Conservation (phyloP, 306 rosid species). For the Acacia crassicarpa region DNA sequence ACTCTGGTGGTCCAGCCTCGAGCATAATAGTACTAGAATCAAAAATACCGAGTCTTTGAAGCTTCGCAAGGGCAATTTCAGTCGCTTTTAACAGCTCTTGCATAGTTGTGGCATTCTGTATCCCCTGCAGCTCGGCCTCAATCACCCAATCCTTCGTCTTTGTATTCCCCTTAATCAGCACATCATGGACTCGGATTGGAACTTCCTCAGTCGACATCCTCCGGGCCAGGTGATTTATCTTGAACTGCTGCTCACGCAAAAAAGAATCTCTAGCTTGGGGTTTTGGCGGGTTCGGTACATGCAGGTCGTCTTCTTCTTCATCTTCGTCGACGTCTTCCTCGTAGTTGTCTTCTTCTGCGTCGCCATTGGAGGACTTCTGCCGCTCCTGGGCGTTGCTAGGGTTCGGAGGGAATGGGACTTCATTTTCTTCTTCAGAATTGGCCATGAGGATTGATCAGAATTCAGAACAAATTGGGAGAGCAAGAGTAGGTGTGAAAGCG, state of each 20-base stretch:
- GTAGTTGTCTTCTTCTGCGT: slow-evolving; percentile 37
- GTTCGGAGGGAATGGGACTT: slow-evolving; percentile 35
- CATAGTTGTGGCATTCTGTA: slow-evolving; percentile 63
- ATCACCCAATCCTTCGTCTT: slow-evolving; percentile 82
- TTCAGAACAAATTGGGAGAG: slow-evolving; percentile 1
- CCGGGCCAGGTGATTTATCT: slow-evolving; percentile 52
- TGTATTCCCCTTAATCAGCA: slow-evolving; percentile 76
- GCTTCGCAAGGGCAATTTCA: slow-evolving; percentile 61
- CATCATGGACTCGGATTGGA: slow-evolving; percentile 82
- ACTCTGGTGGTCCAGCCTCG: slow-evolving; percentile 85
- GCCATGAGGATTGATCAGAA: slow-evolving; percentile 44
- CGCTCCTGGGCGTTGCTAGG: slow-evolving; percentile 41
- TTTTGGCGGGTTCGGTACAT: slow-evolving; percentile 32
- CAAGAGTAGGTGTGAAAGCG: not conserved
- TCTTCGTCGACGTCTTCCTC: slow-evolving; percentile 35
- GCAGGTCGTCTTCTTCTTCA: slow-evolving; percentile 34
- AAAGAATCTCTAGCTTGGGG: slow-evolving; percentile 39
- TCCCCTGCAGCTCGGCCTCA: slow-evolving; percentile 70
- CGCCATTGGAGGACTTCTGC: slow-evolving; percentile 39
- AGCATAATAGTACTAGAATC: slow-evolving; percentile 68
- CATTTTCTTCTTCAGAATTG: slow-evolving; percentile 36
- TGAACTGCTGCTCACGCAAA: slow-evolving; percentile 52
- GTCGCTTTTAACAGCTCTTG: slow-evolving; percentile 78
- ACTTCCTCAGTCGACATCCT: slow-evolving; percentile 67
- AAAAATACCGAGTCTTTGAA: slow-evolving; percentile 71